Evolutionary conservation across 257 asterid species (phyloP), one percentile per base, ranked within the genome.

Genomic region (Penstemon barbatus): DNA sequence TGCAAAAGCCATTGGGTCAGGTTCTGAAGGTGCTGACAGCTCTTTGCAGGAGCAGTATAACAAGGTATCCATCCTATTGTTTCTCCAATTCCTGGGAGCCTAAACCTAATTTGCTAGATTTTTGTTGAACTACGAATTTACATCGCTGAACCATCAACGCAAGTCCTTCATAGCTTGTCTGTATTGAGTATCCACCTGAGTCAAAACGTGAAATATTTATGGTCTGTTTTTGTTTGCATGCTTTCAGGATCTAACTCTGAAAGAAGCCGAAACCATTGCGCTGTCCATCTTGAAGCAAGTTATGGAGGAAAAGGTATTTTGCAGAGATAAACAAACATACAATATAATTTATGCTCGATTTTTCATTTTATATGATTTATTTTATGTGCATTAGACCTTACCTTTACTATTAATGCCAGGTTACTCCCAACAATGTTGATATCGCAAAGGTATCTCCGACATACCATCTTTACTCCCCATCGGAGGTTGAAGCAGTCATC

Each of bases 21-120:
- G 97, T 57, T 92, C 97, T 1, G 97, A 90, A 88, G 98, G 98
- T 36, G 98, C 98, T 72, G 98, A 92, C 76, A 92, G 98, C 86
- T 88, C 98, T 64, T 76, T 92, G 88, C 98, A 90, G 70, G 98
- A 92, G 96, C 98, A 90, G 72, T 92, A 65, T 62, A 86, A 86
- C 79, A 83, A 89, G 89, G 98, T 89, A 81, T 49, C n/a, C 33
- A 25, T 1, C 33, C 33, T 5, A 0, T 4, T 41, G 40, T 53
- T 40, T 7, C 12, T 57, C 12, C 56, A 44, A 45, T 51, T 62
- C 56, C 13, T 12, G 37, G 52, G 37, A 63, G 33, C 42, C 9
- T 45, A 6, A 50, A 44, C 4, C 37, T 13, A 8, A 36, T 46
- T n/a, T 18, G 58, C 33, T 54, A 7, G 13, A 49, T 63, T 11